A percentile compares a stretch with the other conserved stretches of the same genome.
These are phyloP conservation scores for Rhodotorula graminis DNA, from an alignment of 768 basidiomycete genomes.

Conservation along the genomic window DNA sequence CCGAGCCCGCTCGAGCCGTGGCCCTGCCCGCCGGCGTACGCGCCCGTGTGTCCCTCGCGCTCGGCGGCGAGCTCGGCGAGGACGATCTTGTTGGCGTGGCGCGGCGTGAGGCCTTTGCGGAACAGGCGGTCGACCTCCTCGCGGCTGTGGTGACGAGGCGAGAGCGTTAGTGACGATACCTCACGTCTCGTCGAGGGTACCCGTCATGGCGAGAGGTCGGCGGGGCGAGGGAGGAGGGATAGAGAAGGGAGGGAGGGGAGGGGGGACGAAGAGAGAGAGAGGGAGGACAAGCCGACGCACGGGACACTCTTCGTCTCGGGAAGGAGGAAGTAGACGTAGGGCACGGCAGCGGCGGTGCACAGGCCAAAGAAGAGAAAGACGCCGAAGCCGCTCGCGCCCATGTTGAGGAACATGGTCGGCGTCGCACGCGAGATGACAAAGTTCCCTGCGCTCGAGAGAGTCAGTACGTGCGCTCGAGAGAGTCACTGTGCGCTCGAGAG, in stretches of 20 bases:
- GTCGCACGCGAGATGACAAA: constrained; percentile 46
- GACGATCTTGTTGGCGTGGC: constrained; percentile 24
- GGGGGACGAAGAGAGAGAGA: too few relatives aligned
- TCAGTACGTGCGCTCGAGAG: too few relatives aligned
- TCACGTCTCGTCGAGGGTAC: too few relatives aligned
- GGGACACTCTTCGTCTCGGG: constrained; percentile 52
- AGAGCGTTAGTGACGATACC: too few relatives aligned
- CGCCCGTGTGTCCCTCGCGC: not conserved
- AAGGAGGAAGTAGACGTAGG: constrained; percentile 52
- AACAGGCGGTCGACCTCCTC: constrained; percentile 13
- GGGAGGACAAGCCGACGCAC: too few relatives aligned
- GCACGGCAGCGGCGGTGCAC: constrained; percentile 45
- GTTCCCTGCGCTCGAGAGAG: constrained; percentile 10
- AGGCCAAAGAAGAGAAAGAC: constrained; percentile 45
- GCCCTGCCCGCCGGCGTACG: too few relatives aligned
- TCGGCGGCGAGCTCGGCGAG: constrained; percentile 15
- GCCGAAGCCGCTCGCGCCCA: constrained; percentile 35
- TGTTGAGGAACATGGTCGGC: constrained; percentile 44
- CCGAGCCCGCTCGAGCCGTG: too few relatives aligned
- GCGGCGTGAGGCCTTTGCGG: constrained; percentile 10
- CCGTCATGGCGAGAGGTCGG: not conserved
- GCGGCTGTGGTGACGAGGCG: not conserved
- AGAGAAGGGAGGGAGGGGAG: constrained; percentile 28
- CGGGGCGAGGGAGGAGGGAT: not conserved
- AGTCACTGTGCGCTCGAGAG: too few relatives aligned